These are phyloP conservation scores for Cytospora chrysosperma DNA, from an alignment of 2,329 filamentous ascomycete species.

Conservation along the genomic window DNA sequence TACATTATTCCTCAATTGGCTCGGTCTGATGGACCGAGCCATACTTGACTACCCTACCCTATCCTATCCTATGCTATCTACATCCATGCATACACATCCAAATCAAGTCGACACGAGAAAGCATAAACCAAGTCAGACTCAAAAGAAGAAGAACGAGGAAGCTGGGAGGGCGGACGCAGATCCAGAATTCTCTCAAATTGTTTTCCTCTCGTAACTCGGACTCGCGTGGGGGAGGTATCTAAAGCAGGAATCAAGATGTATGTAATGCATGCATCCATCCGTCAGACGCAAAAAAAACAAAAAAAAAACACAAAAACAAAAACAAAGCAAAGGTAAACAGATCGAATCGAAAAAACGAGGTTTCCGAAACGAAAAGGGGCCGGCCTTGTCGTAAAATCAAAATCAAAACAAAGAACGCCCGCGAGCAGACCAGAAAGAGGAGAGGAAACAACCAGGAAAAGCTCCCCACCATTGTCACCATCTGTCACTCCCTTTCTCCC, in stretches of 20 bases:
- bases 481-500: too few relatives aligned
- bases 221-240: conserved; percentile 23
- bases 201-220: neutral
- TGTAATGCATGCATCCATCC: too few relatives aligned
- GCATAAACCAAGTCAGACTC: neutral
- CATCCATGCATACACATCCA: too few relatives aligned
- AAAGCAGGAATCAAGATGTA: conserved; percentile 8
- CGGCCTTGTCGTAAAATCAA: neutral
- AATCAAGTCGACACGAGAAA: neutral
- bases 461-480: too few relatives aligned
- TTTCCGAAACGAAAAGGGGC: neutral
- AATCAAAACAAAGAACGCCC: too few relatives aligned
- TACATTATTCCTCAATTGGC: too few relatives aligned
- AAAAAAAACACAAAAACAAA: neutral
- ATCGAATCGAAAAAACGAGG: neutral
- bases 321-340: neutral
- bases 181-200: neutral
- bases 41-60: too few relatives aligned
- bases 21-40: too few relatives aligned
- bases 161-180: neutral
- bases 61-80: too few relatives aligned
- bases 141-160: conserved; percentile 9
- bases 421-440: too few relatives aligned
- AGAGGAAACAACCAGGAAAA: too few relatives aligned
- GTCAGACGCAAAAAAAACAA: neutral